Evolutionary conservation across 148 eudicot species (phyloP), one percentile per base, ranked within the genome.

Genomic region (Fagopyrum esculentum): DNA sequence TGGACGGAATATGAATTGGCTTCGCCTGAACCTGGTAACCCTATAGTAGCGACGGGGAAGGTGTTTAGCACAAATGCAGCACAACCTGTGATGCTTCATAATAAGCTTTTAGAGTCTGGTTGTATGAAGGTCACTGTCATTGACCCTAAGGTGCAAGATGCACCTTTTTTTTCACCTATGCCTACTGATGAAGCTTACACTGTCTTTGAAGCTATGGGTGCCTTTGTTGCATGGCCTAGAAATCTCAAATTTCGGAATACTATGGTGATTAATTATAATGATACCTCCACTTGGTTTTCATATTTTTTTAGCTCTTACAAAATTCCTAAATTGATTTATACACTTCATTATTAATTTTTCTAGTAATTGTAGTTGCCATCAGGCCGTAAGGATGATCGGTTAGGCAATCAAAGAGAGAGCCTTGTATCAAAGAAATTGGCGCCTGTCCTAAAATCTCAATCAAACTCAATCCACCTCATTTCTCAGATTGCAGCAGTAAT

Each of bases 21-120:
- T 4, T 54, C 45, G 16, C 26, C 64, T 43, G 60, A 73, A 47
- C 63, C 47, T 16, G 44, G 69, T 30, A 30, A 63, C 45, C 69
- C 69, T 19, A 63, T 63, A 29, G 45, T 63, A 63, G 69, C 69
- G 1, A 63, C 61, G 40, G 60, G 75, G 64, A 49, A 73, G 75
- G 57, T 73, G 75, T 50, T 73, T 48, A 63, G 26, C 35, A 63
- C 69, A 63, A 1, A 9, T 63, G 26, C 15, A 29, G 0, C 44
- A 30, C 69, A 63, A 44, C 69, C 69, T 63, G 69, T 63, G 45
- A 63, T 63, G 45, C 69, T 63, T 63, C 69, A 63, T 10, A 63
- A 63, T 63, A 63, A 63, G 69, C 69, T 44, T 5, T 63, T 63
- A 30, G 44, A 63, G 45, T 44, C 69, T 7, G 69, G 69, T 2